Evolutionary conservation across 305 asterid genomes (phyloP).

Genomic region (Withania somnifera): DNA sequence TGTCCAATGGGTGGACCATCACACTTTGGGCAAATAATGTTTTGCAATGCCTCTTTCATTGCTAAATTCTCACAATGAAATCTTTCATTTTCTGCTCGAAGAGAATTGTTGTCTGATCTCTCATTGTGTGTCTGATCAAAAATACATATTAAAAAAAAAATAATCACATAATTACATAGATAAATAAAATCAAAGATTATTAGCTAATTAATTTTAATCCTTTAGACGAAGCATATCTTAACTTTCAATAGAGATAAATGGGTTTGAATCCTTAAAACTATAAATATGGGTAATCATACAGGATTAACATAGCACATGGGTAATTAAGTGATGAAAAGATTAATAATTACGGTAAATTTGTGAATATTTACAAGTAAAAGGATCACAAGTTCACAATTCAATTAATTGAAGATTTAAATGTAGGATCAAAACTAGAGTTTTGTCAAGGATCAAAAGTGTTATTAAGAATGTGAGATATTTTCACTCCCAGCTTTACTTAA

Average conservation of each 20-base stretch:
- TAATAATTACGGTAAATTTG: not conserved
- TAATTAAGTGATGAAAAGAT: not conserved
- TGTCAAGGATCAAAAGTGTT: too few relatives aligned
- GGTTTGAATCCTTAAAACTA: not conserved
- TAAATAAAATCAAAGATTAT: not conserved
- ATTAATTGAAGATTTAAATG: too few relatives aligned
- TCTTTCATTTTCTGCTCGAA: constrained; percentile 43
- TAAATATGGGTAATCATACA: not conserved
- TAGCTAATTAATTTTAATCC: not conserved
- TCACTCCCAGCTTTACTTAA: not conserved
- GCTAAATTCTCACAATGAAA: constrained; percentile 48
- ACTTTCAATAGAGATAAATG: not conserved
- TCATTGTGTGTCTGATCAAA: constrained; percentile 38
- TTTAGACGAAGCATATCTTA: not conserved
- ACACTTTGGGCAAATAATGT: constrained; percentile 31
- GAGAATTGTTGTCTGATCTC: constrained; percentile 42
- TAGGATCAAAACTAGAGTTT: too few relatives aligned
- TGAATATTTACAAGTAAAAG: not conserved
- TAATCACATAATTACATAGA: not conserved
- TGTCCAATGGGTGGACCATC: constrained; percentile 25
- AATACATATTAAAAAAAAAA: not conserved
- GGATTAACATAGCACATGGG: not conserved
- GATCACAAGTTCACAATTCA: too few relatives aligned
- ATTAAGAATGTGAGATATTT: not conserved
- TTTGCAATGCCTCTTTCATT: constrained; percentile 36